phyloP scores from a whole-genome alignment of 192 early-diverging fungal species.

The Coemansia sp. region DNA sequence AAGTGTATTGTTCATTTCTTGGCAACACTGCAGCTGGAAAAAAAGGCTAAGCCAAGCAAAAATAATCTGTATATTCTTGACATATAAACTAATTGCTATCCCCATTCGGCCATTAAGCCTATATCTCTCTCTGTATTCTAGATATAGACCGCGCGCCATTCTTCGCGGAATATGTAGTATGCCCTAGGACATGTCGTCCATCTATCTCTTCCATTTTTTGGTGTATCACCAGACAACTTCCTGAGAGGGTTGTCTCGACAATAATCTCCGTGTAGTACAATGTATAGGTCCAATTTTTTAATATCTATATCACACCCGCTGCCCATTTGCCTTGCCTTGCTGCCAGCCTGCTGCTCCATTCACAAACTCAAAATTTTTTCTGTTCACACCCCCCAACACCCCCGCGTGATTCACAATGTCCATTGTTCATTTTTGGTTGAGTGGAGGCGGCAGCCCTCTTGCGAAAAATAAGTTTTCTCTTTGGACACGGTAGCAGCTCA shows the following conservation, averaged over 20 bases:
- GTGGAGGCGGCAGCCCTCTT: neutral
- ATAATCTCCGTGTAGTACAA: conserved; percentile 1
- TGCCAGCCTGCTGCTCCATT: neutral
- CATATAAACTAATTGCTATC: neutral
- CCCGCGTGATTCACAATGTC: neutral
- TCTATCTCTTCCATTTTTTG: neutral
- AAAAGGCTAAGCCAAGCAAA: neutral
- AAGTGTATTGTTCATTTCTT: neutral
- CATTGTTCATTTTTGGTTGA: neutral
- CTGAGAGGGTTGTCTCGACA: neutral
- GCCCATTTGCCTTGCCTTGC: too few species aligned
- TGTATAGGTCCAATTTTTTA: neutral
- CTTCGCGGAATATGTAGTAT: neutral
- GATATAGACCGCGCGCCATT: conserved; percentile 5
- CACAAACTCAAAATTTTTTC: neutral
- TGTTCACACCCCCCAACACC: neutral
- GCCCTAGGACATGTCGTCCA: neutral
- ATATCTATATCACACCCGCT: neutral
- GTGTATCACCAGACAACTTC: neutral
- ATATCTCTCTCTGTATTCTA: neutral
- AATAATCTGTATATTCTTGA: neutral
- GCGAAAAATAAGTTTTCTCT: neutral
- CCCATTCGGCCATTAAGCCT: neutral
- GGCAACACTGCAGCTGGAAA: neutral
- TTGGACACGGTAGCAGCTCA: neutral